These are phyloP conservation scores for Creolimax fragrantissima DNA, from an alignment of 78 protist genomes.

Conservation along the genomic window DNA sequence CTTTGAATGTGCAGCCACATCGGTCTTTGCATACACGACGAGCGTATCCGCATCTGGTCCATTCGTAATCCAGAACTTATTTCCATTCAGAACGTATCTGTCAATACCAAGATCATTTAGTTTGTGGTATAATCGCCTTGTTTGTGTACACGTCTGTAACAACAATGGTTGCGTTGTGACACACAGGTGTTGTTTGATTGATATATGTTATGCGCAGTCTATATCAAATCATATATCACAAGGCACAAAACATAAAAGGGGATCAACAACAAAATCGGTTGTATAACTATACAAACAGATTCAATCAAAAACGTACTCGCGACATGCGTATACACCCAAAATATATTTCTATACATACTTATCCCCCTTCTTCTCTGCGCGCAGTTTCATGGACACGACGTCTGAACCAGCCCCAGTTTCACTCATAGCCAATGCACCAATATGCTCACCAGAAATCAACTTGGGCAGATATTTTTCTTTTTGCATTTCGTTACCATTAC, in stretches of 20 bases:
- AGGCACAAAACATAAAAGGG: too few relatives aligned
- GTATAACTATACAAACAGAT: neutral
- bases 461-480: constrained; percentile 57
- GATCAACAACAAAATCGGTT: neutral
- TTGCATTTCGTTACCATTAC: constrained; percentile 81
- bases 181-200: too few relatives aligned
- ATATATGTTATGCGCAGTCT: too few relatives aligned
- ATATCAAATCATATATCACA: too few relatives aligned
- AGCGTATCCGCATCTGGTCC: constrained; percentile 77
- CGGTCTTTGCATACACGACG: constrained; percentile 79
- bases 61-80: constrained; percentile 86
- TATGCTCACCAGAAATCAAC: constrained; percentile 77
- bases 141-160: too few relatives aligned
- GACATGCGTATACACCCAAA: neutral
- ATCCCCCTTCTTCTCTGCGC: constrained; percentile 57
- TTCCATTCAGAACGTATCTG: constrained; percentile 75
- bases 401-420: constrained; percentile 93
- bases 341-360: neutral
- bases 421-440: constrained; percentile 90
- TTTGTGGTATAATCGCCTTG: neutral
- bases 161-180: too few relatives aligned
- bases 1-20: constrained; percentile 56
- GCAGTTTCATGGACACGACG: constrained; percentile 72
- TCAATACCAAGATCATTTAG: constrained; percentile 37
- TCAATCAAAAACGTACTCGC: neutral